Evolutionary conservation across 2,329 filamentous ascomycete species (phyloP), one percentile per base, ranked within the genome.

Genomic region (Pseudocercospora fijiensis): DNA sequence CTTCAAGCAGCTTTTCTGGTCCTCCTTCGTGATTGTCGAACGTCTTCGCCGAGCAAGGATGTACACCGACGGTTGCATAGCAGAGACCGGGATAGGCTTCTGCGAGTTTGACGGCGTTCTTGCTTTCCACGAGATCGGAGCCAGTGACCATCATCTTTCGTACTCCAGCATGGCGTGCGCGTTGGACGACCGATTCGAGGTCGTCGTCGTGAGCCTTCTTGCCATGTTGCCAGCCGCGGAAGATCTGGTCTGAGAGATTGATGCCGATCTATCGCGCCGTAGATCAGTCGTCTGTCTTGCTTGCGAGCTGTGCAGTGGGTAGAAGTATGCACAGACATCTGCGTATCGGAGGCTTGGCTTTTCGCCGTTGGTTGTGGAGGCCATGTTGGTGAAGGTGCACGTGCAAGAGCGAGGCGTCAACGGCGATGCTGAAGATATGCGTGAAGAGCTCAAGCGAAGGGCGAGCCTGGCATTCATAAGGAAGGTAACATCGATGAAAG

Each of bases 201-300:
- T 96, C 91, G 71, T 90, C 83, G 10, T 88, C 85, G 71, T 96
- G 92, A 26, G 82, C 82, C 73, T 90, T 84, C 66, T 88, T 92
- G 72, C 91, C 91, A 74, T 96, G 89, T 75, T 98, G 96, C 47
- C 85, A 79, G 57, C 95, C 95, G 53, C 86, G 85, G 77, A 94
- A 99, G 64, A 97, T 91, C 58, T 91, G 90, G 74, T 99, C 95
- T 59, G 93, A 90, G 61, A 99, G 85, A 77, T 99, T 99, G 82
- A 99, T 97, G 63, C 94, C 95, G 73, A 99, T 86, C 85, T 89
- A 70, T 62, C 18, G 45, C 58, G 47, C 27, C 20, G 24, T 56
- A n/a, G 20, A 49, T 65, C 62, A 60, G 57, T 45, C 26, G n/a
- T 22, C 13, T 13, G 45, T 26, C 20, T 47, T 47, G n/a, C 18